These are phyloP conservation scores for Lachnellula occidentalis DNA, from an alignment of 2,329 filamentous ascomycete species.

Conservation along the genomic window DNA sequence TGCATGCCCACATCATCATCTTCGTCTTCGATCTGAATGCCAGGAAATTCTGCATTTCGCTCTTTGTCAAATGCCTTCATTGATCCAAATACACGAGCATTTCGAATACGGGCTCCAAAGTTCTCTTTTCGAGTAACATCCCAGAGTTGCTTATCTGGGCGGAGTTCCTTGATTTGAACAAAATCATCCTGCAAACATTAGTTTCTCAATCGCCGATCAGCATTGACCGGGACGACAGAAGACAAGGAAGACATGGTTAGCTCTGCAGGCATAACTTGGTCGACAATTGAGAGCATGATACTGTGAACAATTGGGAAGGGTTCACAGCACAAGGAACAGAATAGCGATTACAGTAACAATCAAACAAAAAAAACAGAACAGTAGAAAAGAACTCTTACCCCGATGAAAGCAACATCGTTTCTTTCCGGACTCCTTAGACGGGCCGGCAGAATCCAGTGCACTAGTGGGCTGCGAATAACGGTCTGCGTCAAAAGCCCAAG, in stretches of 20 bases:
- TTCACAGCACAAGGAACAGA: not conserved
- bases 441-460: slow-evolving; percentile 75
- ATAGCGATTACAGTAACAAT: not conserved
- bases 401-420: slow-evolving; percentile 84
- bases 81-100: slow-evolving; percentile 69
- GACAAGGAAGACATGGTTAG: not conserved
- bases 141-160: slow-evolving; percentile 62
- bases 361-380: slow-evolving; percentile 5
- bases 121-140: slow-evolving; percentile 74
- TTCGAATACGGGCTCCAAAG: slow-evolving; percentile 73
- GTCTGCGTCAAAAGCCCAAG: slow-evolving; percentile 76
- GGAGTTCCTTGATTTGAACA: slow-evolving; percentile 74
- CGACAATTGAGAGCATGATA: too few species aligned
- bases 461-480: slow-evolving; percentile 67
- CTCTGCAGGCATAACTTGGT: too few species aligned
- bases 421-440: slow-evolving; percentile 62
- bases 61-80: slow-evolving; percentile 30
- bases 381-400: slow-evolving; percentile 47
- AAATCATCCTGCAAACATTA: slow-evolving; percentile 57
- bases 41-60: slow-evolving; percentile 22
- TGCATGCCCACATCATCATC: slow-evolving; percentile 8
- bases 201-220: slow-evolving; percentile 1
- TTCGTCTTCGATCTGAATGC: slow-evolving; percentile 34
- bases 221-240: not conserved
- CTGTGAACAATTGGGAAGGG: too few species aligned